phyloP scores from a whole-genome alignment of 345 rosid genomes.

The Eutrema japonicum region DNA sequence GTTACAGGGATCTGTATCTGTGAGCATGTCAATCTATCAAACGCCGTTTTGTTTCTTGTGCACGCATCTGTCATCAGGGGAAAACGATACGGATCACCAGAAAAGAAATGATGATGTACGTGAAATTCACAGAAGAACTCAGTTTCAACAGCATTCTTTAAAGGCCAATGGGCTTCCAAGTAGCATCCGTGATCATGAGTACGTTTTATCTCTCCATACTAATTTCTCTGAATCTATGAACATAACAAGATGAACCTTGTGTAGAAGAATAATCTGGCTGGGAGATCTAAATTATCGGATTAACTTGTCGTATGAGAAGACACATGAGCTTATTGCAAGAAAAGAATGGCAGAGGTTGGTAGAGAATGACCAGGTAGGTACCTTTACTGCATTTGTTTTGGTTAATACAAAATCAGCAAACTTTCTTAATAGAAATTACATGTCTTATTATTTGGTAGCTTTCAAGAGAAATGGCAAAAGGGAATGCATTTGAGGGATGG shows the following conservation, averaged over 20 bases:
- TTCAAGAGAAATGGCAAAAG: too few relatives aligned
- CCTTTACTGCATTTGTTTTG: neutral
- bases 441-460: too few relatives aligned
- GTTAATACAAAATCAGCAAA: too few relatives aligned
- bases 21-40: constrained; percentile 93
- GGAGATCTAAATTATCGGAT: constrained; percentile 95
- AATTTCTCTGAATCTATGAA: neutral
- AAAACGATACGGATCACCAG: constrained; percentile 78
- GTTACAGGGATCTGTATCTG: constrained; percentile 86
- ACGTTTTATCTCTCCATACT: constrained; percentile 41
- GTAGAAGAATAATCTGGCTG: constrained; percentile 86
- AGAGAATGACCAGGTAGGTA: constrained; percentile 99
- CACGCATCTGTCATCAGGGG: constrained; percentile 86
- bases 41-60: constrained; percentile 85
- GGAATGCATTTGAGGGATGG: too few relatives aligned
- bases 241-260: constrained; percentile 28
- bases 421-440: too few relatives aligned
- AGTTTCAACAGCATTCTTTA: constrained; percentile 51
- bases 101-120: constrained; percentile 84
- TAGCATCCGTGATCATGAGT: constrained; percentile 82
- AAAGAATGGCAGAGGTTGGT: constrained; percentile 68
- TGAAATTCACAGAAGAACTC: constrained; percentile 82
- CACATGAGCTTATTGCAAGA: constrained; percentile 63
- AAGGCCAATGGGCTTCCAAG: constrained; percentile 60
- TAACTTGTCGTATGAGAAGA: constrained; percentile 71